These are phyloP conservation scores for Aspergillus transmontanensis DNA, from an alignment of 2,329 filamentous ascomycete species.

Conservation along the genomic window DNA sequence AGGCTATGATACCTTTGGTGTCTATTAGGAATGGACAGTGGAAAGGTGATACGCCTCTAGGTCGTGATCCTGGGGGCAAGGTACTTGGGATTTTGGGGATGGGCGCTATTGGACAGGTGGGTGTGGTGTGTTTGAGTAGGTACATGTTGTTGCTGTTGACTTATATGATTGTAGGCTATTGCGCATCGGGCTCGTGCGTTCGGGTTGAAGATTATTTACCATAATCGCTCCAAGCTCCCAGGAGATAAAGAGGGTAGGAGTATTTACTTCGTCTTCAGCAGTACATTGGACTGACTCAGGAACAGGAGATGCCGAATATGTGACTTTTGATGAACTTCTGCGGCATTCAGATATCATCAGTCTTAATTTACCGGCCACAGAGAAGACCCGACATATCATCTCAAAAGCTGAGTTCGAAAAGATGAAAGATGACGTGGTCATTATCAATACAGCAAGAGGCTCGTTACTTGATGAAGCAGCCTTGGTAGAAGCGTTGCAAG, in stretches of 20 bases:
- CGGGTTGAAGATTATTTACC: neutral
- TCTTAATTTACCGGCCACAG: neutral
- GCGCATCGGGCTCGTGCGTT: neutral
- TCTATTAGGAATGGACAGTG: neutral
- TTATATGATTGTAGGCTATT: neutral
- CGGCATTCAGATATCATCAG: neutral
- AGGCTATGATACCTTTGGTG: neutral
- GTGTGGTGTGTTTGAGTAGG: neutral
- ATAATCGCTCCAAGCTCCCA: neutral
- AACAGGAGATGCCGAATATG: neutral
- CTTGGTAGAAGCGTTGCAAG: neutral
- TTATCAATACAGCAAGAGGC: slow-evolving; percentile 39
- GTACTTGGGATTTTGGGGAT: neutral
- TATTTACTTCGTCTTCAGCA: neutral
- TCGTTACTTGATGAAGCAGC: slow-evolving; percentile 25
- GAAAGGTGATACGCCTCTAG: neutral
- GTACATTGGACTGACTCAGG: neutral
- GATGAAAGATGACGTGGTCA: slow-evolving; percentile 40
- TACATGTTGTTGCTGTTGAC: neutral
- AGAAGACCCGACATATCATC: neutral
- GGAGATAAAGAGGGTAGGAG: neutral
- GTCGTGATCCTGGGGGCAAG: neutral
- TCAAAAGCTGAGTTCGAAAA: slow-evolving; percentile 10
- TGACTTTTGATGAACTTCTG: neutral
- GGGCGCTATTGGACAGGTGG: neutral